phyloP scores from a whole-genome alignment of 1,284 basidiomycete species.

The Ceratobasidium sp. region DNA sequence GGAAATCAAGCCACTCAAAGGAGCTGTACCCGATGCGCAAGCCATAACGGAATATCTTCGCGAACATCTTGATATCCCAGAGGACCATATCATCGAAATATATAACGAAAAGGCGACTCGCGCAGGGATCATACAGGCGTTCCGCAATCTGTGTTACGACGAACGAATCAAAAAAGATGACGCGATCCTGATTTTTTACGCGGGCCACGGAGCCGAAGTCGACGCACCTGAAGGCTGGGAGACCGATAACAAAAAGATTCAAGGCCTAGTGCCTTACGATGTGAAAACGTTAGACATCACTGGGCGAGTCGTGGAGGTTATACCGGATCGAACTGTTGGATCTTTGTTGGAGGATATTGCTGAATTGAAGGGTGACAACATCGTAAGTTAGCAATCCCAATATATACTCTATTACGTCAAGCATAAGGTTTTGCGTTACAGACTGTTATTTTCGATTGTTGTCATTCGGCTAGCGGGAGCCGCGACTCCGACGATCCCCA shows the following conservation, averaged over 20 bases:
- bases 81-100: slow-evolving; percentile 69
- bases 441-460: slow-evolving; percentile 73
- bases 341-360: slow-evolving; percentile 57
- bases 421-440: not conserved
- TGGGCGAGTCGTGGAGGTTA: slow-evolving; percentile 62
- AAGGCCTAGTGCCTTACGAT: slow-evolving; percentile 74
- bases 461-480: slow-evolving; percentile 66
- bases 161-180: slow-evolving; percentile 69
- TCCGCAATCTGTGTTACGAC: slow-evolving; percentile 71
- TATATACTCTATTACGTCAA: not conserved
- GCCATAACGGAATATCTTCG: slow-evolving; percentile 72
- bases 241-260: slow-evolving; percentile 58
- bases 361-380: slow-evolving; percentile 72
- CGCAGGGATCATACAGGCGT: slow-evolving; percentile 67
- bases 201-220: slow-evolving; percentile 73
- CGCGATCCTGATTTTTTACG: slow-evolving; percentile 74
- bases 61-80: slow-evolving; percentile 68
- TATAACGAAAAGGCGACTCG: slow-evolving; percentile 71
- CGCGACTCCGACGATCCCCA: slow-evolving; percentile 61
- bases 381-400: slow-evolving; percentile 56
- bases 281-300: slow-evolving; percentile 64
- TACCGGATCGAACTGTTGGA: slow-evolving; percentile 18
- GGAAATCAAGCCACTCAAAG: not conserved
- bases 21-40: slow-evolving; percentile 53
- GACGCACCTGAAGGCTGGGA: slow-evolving; percentile 59